phyloP scores from a whole-genome alignment of 2,329 filamentous ascomycete genomes.

The Pseudocercospora musae region DNA sequence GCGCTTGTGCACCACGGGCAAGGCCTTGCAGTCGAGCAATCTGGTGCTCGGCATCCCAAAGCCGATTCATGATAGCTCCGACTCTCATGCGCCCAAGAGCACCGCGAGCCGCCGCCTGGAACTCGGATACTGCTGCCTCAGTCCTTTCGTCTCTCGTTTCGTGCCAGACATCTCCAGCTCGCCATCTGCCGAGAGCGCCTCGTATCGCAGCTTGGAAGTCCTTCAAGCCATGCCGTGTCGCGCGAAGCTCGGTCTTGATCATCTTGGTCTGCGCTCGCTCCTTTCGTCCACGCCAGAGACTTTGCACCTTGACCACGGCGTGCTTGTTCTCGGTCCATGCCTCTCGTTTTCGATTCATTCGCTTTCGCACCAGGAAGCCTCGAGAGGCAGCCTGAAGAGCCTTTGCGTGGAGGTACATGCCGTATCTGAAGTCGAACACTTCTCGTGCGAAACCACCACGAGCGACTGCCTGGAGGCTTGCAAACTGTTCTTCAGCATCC shows the following conservation, averaged over 20 bases:
- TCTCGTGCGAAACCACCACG: conserved; percentile 85
- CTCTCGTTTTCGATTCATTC: conserved; percentile 59
- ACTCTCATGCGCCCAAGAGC: conserved; percentile 73
- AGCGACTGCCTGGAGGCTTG: conserved; percentile 81
- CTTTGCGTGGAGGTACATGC: conserved; percentile 78
- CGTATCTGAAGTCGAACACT: conserved; percentile 73
- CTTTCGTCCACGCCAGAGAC: conserved; percentile 67
- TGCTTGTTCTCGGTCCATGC: conserved; percentile 66
- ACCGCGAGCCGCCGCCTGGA: conserved; percentile 56
- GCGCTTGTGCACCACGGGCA: conserved; percentile 48
- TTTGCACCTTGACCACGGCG: conserved; percentile 77
- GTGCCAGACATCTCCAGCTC: conserved; percentile 51
- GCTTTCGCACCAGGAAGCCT: conserved; percentile 69
- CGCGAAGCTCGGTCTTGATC: conserved; percentile 47
- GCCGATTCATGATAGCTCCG: conserved; percentile 75
- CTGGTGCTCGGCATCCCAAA: conserved; percentile 81
- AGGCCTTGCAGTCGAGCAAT: conserved; percentile 79
- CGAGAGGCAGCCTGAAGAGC: conserved; percentile 75
- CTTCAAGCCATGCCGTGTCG: conserved; percentile 46
- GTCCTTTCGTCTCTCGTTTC: conserved; percentile 34
- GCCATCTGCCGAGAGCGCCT: conserved; percentile 52
- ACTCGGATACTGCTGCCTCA: conserved; percentile 34
- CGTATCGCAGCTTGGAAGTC: conserved; percentile 44
- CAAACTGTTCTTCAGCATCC: conserved; percentile 73
- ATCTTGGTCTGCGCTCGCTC: conserved; percentile 45